Evolutionary conservation across 1,284 basidiomycete species (phyloP), one percentile per base, ranked within the genome.

Genomic region (Austroboletus novae-zelandiae): DNA sequence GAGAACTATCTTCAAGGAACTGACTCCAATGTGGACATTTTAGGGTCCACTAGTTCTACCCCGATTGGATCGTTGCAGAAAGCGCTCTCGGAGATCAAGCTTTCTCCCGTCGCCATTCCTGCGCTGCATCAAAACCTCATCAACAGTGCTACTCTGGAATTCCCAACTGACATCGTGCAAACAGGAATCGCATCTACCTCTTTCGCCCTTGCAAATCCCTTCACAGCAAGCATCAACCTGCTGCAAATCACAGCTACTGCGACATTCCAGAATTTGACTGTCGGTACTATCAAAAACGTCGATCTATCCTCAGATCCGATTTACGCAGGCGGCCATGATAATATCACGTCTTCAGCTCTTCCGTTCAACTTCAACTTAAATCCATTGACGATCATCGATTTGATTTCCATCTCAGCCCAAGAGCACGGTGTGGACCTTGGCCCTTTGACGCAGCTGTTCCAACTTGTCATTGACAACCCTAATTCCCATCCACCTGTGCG

Each of bases 191-290:
- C 83, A 3, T 70, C 72, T 27, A 72, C 78, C 3, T 70, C 78
- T 1, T 85, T 88, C 59, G 71, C 70, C 2, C 72, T 91, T 40
- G 70, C 71, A 14, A 91, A 91, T 60, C 87, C 88, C 3, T 91
- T 91, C 70, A 89, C 86, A 0, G 86, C 88, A 11, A 81, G 81
- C 58, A 82, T 91, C 65, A 88, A 85, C 63, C 65, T 91, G 17
- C 61, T 86, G 31, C 65, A 72, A 49, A 71, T 91, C n/a, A 71
- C 70, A 10, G 80, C 86, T 1, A 75, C 67, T 4, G 88, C 80
- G 1, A 78, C 73, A 2, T 83, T 77, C 69, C 73, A 77, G 32
- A 73, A 74, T 45, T 58, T 86, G 34, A 72, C 74, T 1, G 61
- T 86, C 13, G 84, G 84, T 14, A 75, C 65, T 27, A 84, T 91